Base-by-base conservation (phyloP, 345 rosid genomes). In the Adansonia digitata region DNA sequence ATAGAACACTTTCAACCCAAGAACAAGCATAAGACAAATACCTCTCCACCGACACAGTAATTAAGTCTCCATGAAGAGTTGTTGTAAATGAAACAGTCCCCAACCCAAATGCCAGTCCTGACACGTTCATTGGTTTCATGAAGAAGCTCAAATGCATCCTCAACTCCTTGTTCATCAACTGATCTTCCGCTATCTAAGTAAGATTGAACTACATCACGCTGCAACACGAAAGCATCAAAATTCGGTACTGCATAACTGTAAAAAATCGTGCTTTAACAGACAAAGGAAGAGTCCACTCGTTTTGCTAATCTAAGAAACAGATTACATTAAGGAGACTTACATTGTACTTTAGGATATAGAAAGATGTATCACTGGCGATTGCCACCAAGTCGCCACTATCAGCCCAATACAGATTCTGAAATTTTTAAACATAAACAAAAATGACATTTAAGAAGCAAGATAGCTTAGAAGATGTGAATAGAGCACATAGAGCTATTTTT, bases 21-120 rank as follows among this genome's bases (percentile, higher is more conserved):
- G 65, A 24, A 68, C 34, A 67, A 71, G 46, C 18, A 9, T 48
- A 45, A 72, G 22, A 67, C 52, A 71, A 67, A 77, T 90, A 96
- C 99, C 99, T 96, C 98, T 73, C 99, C 99, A 78, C 99, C 98
- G 51, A 96, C 98, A 82, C 99, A 93, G 78, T 96, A 96, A 82
- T 96, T 96, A 76, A 96, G 98, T 79, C 97, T 93, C 98, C 97
- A 93, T 11, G 98, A 85, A 64, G 98, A 87, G 83, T 96, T 96
- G 85, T 89, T 96, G 85, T 93, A 96, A 78, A 96, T 96, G 81
- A 96, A 96, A 86, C 99, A 96, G 82, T 96, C 99, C 75, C 98
- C 99, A 83, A 96, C 99, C 99, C 98, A 96, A 55, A 93, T 75
- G 74, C 99, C 99, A 56, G 99, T 96, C 84, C 97, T 90, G 66